Evolutionary conservation across 306 rosid species (phyloP), one percentile per base, ranked within the genome.

Genomic region (Pyrus pyrifolia): DNA sequence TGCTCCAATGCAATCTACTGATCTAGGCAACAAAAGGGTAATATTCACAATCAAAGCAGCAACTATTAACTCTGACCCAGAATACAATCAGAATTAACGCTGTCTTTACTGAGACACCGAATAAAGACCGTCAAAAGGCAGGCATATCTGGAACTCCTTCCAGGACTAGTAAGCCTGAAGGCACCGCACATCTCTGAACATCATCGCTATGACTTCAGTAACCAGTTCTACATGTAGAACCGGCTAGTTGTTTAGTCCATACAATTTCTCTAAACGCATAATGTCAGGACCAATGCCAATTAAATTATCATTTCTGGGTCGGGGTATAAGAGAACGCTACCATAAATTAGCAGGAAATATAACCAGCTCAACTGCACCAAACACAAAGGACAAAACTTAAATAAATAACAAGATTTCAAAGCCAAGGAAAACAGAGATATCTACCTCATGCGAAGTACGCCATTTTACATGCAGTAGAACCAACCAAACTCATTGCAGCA

Each of bases 361-460:
- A 64, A 33, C 30, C 58, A 76, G 57, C 44, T 29, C 51, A 76
- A 73, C 79, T 35, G 51, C 70, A 83, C 44, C 51, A 71, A 65
- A 74, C 68, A 78, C 49, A 62, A 15, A 33, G 62, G 74, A 42
- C 51, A 70, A 59, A 72, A 51, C 64, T 74, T 42, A 14, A 81
- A 55, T 15, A 60, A 79, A 76, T 68, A 69, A 13, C 21, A 45
- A 30, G 29, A 58, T 72, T 52, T 35, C 58, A 61, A 12, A 72
- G 79, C 19, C 77, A 60, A 67, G 76, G 77, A 78, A 58, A 78
- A 64, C 81, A 61, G 22, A 83, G 84, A 83, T 78, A 71, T 78
- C 97, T 92, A 92, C 96, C 96, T 92, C 83, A 75, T 74, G 65
- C 75, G 91, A 87, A 83, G 92, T 83, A 79, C 85, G 85, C 87